Base-by-base conservation (phyloP, 306 rosid species). In the Vigna mungo region DNA sequence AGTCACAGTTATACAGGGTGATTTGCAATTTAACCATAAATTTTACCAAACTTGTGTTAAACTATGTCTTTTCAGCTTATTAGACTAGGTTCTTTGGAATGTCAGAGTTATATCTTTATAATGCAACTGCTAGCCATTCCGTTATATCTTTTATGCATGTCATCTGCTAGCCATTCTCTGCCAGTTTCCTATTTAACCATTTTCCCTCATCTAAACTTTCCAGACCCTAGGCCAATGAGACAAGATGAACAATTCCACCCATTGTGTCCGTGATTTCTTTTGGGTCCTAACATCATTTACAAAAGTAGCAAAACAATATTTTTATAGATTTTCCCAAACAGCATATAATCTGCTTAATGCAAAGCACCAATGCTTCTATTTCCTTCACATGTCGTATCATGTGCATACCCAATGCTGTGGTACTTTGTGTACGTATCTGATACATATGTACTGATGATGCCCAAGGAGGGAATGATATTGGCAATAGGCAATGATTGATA, bases 1-100 rank as follows among this genome's bases (percentile, higher is more conserved):
- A 34, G 48, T 52, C 36, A 53, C n/a, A 18, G 12, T 53, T 55
- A 55, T 54, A 25, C n/a, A 11, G 48, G 16, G 7, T 43, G n/a
- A 48, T 54, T n/a, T 41, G 14, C 44, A 39, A 47, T 20, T 20
- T 69, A 34, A 70, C 51, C 30, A 16, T 21, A 41, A 39, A 21
- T 16, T 48, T 74, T 8, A 0, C 62, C 25, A 37, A 37, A 60
- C 54, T 20, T 17, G 21, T 55, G 5, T 7, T 34, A 58, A 81
- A 13, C 37, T 75, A 34, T 34, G 30, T 55, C 21, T 79, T 69
- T 25, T 46, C 36, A 39, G 65, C 56, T 48, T 81, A n/a, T 68
- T 41, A 25, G 72, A 56, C 16, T 36, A 36, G 41, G 8, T 36
- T 36, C 7, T 36, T 36, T 6, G 41, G 41, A 6, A 6, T 36